Base-by-base conservation (phyloP, 345 rosid species). In the Rhodomyrtus tomentosa region DNA sequence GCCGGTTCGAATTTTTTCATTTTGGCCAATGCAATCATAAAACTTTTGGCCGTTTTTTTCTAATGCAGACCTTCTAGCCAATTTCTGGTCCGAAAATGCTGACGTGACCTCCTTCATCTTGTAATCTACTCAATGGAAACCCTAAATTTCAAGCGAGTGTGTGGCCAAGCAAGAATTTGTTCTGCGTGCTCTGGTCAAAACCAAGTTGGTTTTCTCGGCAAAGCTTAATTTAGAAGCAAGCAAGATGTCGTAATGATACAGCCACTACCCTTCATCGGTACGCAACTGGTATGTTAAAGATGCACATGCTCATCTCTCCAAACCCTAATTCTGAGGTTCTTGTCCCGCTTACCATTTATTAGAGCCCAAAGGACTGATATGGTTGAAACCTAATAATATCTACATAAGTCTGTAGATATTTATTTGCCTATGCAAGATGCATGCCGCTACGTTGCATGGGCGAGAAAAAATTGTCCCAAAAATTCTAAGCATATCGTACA, bases 21-120 rank as follows among this genome's bases (percentile, higher is more conserved):
- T 32, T 36, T 8, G 38, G 0, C 2, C 0, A 1, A 36, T 36
- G 10, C 1, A 36, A 32, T 32, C 2, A 0, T 32, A 68, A 18
- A 2, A 3, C 9, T 32, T 32, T 1, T 15, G 0, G 32, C 27
- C 8, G 5, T 50, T 50, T 50, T 50, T 50, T 50, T 13, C 18
- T 4, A 14, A 1, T 51, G 20, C 16, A 1, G 53, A 14, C 6
- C 20, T 15, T 51, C 21, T 2, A 21, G 2, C 21, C 20, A 51
- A 5, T 14, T 51, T 51, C 3, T 51, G 6, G 18, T 14, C 14
- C 15, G 16, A 50, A 50, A 48, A 48, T 45, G 50, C 52, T 1
- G 18, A 50, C 5, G 52, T 3, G 52, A 50, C 18, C n/a, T n/a
- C n/a, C n/a, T n/a, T n/a, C 18, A 36, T 68, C 45, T 45, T 36